A percentile compares a stretch with the other conserved stretches of the same genome.
Evolutionary conservation across 116 monocot genomes (phyloP).

Genomic region (Cymodocea nodosa): DNA sequence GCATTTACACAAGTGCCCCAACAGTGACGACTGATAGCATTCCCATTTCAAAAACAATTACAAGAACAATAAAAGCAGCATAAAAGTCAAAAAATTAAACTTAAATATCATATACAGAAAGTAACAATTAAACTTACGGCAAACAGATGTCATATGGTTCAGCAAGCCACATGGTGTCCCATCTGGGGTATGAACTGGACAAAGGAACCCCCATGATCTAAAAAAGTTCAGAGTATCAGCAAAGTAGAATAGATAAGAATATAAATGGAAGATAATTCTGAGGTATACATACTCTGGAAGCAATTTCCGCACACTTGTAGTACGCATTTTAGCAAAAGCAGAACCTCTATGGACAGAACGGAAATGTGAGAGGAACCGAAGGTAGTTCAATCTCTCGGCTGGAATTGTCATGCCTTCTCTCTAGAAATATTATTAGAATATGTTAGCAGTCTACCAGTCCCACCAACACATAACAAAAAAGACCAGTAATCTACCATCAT

Average conservation of each 20-base stretch:
- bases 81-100: background rate
- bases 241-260: background rate
- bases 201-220: conserved; percentile 98
- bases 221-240: background rate
- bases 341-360: conserved; percentile 88
- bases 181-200: conserved; percentile 97
- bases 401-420: conserved; percentile 71
- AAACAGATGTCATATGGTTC: conserved; percentile 81
- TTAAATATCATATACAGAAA: background rate
- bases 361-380: conserved; percentile 82
- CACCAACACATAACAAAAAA: no score
- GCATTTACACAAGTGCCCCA: no score
- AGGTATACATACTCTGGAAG: conserved; percentile 74
- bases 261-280: conserved; percentile 3
- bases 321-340: conserved; percentile 87
- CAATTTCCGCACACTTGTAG: conserved; percentile 78
- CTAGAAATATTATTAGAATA: conserved; percentile 12
- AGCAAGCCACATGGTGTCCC: conserved; percentile 94
- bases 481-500: no score
- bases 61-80: background rate
- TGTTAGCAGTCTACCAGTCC: no score
- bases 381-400: conserved; percentile 79
- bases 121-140: conserved; percentile 39
- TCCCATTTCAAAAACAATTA: no score
- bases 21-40: no score